A percentile compares a stretch with the other conserved stretches of the same genome.
These are phyloP conservation scores for Aspergillus unguis DNA, from an alignment of 2,329 filamentous ascomycete genomes.

Conservation along the genomic window DNA sequence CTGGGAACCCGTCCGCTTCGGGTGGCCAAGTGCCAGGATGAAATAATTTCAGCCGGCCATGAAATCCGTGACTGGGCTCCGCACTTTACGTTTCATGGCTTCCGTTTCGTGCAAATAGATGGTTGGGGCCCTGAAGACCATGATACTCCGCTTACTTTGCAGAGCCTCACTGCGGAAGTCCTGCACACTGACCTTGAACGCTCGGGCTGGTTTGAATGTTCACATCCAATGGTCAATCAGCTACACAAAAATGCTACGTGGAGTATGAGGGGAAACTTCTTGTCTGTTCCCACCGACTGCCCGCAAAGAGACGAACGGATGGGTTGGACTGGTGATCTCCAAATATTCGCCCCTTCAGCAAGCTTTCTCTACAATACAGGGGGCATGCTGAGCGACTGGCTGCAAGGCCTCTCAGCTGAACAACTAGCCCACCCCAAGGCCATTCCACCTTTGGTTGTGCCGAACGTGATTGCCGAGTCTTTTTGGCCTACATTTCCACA, in stretches of 20 bases:
- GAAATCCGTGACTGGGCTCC: slow-evolving; percentile 42
- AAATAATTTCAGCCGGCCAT: slow-evolving; percentile 32
- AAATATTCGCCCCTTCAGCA: slow-evolving; percentile 50
- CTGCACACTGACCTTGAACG: slow-evolving; percentile 54
- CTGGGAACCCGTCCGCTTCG: slow-evolving; percentile 45
- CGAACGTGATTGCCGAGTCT: slow-evolving; percentile 20
- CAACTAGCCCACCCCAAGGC: slow-evolving; percentile 25
- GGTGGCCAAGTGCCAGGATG: slow-evolving; percentile 43
- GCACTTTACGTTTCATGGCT: slow-evolving; percentile 53
- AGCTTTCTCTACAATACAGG: slow-evolving; percentile 54
- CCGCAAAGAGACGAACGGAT: slow-evolving; percentile 56
- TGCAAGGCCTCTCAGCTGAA: slow-evolving; percentile 45
- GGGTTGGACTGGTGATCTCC: slow-evolving; percentile 54
- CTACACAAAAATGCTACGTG: slow-evolving; percentile 56
- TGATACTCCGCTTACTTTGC: slow-evolving; percentile 8
- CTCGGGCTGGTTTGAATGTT: slow-evolving; percentile 53
- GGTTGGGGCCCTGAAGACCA: slow-evolving; percentile 15
- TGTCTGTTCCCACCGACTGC: slow-evolving; percentile 57
- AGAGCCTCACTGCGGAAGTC: slow-evolving; percentile 37
- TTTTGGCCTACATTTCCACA: slow-evolving; percentile 21
- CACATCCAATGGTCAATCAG: slow-evolving; percentile 51
- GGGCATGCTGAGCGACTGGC: slow-evolving; percentile 52
- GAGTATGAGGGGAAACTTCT: slow-evolving; percentile 59
- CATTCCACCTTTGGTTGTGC: slow-evolving; percentile 33
- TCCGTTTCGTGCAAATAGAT: slow-evolving; percentile 49